A percentile compares a stretch with the other conserved stretches of the same genome.
phyloP scores from a whole-genome alignment of 805 yeast species.

The Pichia pseudocactophila region DNA sequence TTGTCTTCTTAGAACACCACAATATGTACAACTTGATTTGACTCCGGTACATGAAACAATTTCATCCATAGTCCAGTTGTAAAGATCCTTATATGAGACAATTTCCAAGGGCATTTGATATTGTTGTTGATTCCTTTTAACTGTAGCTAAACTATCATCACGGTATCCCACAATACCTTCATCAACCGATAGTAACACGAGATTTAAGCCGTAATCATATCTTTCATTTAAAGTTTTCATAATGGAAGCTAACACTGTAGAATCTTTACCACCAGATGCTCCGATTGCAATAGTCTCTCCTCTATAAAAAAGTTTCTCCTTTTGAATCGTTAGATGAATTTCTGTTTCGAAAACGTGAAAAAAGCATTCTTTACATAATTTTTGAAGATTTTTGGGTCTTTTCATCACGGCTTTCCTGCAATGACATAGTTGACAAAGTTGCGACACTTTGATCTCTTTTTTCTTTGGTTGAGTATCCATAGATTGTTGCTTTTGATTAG shows the following conservation, averaged over 20 bases:
- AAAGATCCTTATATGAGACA: conserved; percentile 76
- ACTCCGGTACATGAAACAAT: conserved; percentile 92
- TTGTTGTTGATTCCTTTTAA: conserved; percentile 83
- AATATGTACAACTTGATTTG: conserved; percentile 90
- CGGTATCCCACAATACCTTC: conserved; percentile 97
- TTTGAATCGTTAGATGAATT: conserved; percentile 78
- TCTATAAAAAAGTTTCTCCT: conserved; percentile 55
- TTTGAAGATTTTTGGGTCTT: conserved; percentile 87
- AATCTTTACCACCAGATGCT: conserved; percentile 98
- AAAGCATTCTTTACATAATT: conserved; percentile 85
- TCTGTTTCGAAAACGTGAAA: conserved; percentile 89
- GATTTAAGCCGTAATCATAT: conserved; percentile 76
- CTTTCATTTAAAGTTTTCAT: conserved; percentile 82
- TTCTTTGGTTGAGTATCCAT: background rate
- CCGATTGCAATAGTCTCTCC: conserved; percentile 96
- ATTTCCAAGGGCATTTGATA: conserved; percentile 33
- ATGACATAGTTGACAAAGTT: conserved; percentile 77
- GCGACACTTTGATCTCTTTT: conserved; percentile 29
- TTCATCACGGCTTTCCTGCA: conserved; percentile 76
- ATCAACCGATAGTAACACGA: conserved; percentile 79
- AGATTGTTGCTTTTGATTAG: background rate
- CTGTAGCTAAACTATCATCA: conserved; percentile 95
- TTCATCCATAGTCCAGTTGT: conserved; percentile 98
- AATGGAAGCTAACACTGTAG: conserved; percentile 87
- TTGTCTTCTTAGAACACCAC: conserved; percentile 95